Evolutionary conservation across 768 basidiomycete genomes (phyloP).

Genomic region (Phanerochaete carnosa): DNA sequence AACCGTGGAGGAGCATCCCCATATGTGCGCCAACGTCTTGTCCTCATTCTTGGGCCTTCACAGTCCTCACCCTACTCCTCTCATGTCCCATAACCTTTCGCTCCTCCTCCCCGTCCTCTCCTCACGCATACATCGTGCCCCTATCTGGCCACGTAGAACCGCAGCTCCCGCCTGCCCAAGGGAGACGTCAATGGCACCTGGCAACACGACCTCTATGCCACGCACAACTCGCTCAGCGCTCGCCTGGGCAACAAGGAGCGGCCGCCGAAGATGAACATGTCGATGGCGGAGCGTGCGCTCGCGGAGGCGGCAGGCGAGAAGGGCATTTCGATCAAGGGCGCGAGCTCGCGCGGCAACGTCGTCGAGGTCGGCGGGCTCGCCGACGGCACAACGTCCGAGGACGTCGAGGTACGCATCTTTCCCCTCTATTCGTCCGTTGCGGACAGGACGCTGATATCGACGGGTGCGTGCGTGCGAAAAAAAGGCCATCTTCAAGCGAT

Average conservation of each 20-base stretch:
- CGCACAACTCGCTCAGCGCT: constrained; percentile 43
- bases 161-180: constrained; percentile 54
- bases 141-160: constrained; percentile 18
- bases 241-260: constrained; percentile 45
- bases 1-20: constrained; percentile 38
- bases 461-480: no score
- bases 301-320: constrained; percentile 9
- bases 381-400: constrained; percentile 74
- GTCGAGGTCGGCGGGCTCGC: constrained; percentile 75
- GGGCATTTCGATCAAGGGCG: constrained; percentile 67
- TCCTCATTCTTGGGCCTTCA: constrained; percentile 9
- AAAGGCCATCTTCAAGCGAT: constrained; percentile 77
- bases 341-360: constrained; percentile 54
- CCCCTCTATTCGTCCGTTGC: neutral
- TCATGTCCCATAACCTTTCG: neutral
- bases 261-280: constrained; percentile 52
- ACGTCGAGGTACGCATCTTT: constrained; percentile 51
- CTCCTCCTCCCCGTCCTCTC: neutral
- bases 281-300: constrained; percentile 52
- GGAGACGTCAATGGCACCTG: constrained; percentile 64
- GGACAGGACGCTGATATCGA: neutral
- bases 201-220: constrained; percentile 70
- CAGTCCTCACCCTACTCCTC: constrained; percentile 10
- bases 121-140: neutral
- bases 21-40: constrained; percentile 44